These are phyloP conservation scores for Rhynchospora pubera DNA, from an alignment of 176 grass and related monocot species.

Conservation along the genomic window DNA sequence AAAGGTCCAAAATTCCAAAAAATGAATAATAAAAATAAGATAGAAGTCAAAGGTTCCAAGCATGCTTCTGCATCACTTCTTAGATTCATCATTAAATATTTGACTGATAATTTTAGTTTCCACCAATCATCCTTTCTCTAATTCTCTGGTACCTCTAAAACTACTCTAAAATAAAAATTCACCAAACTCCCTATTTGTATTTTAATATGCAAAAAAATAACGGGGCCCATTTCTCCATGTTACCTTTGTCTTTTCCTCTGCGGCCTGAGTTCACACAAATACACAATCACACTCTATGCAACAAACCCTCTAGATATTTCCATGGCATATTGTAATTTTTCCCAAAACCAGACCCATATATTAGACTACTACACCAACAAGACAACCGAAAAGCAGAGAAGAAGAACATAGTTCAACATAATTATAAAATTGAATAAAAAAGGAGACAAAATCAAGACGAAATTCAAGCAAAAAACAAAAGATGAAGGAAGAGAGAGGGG, in stretches of 20 bases:
- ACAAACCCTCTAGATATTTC: slow-evolving; percentile 4
- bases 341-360: not conserved
- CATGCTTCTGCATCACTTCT: no score
- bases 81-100: no score
- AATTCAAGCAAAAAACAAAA: not conserved
- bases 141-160: not conserved
- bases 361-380: not conserved
- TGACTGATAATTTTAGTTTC: no score
- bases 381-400: not conserved
- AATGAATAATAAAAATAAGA: no score
- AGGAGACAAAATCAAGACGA: slow-evolving; percentile 13
- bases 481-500: slow-evolving; percentile 6
- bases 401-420: not conserved
- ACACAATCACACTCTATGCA: not conserved
- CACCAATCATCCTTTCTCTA: no score
- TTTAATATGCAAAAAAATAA: not conserved
- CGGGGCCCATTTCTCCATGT: not conserved
- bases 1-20: no score
- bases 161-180: not conserved
- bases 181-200: not conserved
- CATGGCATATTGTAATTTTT: slow-evolving; percentile 13
- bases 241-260: not conserved
- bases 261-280: not conserved
- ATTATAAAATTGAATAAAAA: not conserved
- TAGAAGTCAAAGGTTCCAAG: no score